Evolutionary conservation across 2,329 filamentous ascomycete species (phyloP), one percentile per base, ranked within the genome.

Genomic region (Colletotrichum cuscutae): DNA sequence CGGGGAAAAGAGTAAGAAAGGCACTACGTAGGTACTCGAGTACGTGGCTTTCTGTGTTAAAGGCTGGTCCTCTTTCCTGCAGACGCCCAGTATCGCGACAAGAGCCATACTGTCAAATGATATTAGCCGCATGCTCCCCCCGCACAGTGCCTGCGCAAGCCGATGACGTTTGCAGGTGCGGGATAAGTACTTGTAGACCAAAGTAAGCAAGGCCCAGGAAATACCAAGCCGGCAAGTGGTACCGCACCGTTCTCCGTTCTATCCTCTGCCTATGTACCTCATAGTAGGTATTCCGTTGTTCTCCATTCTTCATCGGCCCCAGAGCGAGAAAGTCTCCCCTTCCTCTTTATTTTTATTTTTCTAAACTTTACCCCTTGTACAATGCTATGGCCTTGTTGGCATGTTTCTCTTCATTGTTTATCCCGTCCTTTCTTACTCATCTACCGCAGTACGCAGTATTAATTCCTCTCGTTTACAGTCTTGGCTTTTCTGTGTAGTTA

Each of bases 11-110:
- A 4, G n/a, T 28, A 15, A 22, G 5, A 19, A 24, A 15, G 35
- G 37, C 24, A 26, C 24, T 26, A 4, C 24, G 24, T 9, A 52
- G 37, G 59, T 62, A 62, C 59, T 24, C 11, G 26, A 32, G 42
- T 54, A 28, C 13, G 37, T 61, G 37, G 15, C 15, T 57, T 65
- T 19, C 32, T 8, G n/a, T 11, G 24, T 24, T 30, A 8, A 19
- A 28, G 28, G 52, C 15, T 49, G 54, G 70, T 65, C 59, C 42
- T 60, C 53, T 60, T 64, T 60, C 60, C 66, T 24, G 54, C 54
- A 65, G 54, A 42, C 70, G 67, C 71, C 66, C 71, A 73, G 71
- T 73, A 65, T 73, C 61, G 46, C 49, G 54, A 28, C 56, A 70
- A 65, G 66, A 66, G 71, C 66, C 66, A 19, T 61, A 73, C 71